These are phyloP conservation scores for Tylopilus balloui DNA, from an alignment of 768 basidiomycete species.

Conservation along the genomic window DNA sequence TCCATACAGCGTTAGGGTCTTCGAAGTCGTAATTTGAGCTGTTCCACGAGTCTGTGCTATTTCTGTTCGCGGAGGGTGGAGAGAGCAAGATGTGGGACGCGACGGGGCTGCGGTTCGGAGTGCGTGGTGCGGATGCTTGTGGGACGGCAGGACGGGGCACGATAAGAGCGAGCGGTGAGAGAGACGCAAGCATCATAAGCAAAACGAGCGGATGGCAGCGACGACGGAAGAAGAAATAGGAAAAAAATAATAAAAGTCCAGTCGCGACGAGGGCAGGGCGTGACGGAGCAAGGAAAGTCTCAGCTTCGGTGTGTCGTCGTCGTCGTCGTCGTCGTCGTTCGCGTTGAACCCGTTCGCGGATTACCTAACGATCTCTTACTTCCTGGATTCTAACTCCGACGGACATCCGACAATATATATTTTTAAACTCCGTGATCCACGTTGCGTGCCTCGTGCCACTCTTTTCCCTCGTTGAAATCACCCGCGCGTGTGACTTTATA, in stretches of 20 bases:
- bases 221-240: conserved; percentile 3
- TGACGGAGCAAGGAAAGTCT: conserved; percentile 19
- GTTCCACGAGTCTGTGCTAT: conserved; percentile 82
- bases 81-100: conserved; percentile 51
- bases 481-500: conserved; percentile 13
- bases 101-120: conserved; percentile 55
- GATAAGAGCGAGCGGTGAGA: conserved; percentile 56
- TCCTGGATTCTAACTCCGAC: conserved; percentile 19
- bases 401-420: conserved; percentile 2
- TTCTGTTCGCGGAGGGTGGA: conserved; percentile 40
- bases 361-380: conserved; percentile 25
- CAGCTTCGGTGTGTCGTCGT: conserved; percentile 14
- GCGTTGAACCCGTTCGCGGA: conserved; percentile 5
- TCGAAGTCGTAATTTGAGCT: conserved; percentile 66
- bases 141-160: conserved; percentile 43
- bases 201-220: conserved; percentile 50
- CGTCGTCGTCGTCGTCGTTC: conserved; percentile 25
- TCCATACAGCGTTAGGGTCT: conserved; percentile 69
- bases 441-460: conserved; percentile 17
- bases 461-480: conserved; percentile 24
- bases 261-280: conserved; percentile 1
- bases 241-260: conserved; percentile 21
- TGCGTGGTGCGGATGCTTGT: conserved; percentile 48
- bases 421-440: conserved; percentile 20
- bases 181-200: conserved; percentile 38